Evolutionary conservation across 495 filamentous ascomycete genomes (phyloP).

Genomic region (Lepraria neglecta): DNA sequence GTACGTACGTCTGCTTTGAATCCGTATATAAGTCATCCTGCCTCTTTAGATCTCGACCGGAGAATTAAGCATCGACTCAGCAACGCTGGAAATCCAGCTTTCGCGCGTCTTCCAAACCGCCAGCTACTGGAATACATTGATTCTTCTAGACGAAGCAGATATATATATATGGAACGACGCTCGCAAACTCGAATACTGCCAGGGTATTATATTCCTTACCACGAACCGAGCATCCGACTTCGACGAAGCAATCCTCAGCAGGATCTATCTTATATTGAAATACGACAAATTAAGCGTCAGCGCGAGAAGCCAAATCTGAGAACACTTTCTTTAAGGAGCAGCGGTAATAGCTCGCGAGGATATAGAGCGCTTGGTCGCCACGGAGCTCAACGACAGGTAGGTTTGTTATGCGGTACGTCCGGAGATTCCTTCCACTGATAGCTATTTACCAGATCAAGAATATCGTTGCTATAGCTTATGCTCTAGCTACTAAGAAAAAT

Average conservation of each 20-base stretch:
- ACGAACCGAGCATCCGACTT: slow-evolving; percentile 30
- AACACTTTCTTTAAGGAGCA: slow-evolving; percentile 17
- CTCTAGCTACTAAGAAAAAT: too few species aligned
- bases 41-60: slow-evolving; percentile 23
- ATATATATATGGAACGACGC: slow-evolving; percentile 35
- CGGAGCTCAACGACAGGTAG: slow-evolving; percentile 10
- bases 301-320: slow-evolving; percentile 13
- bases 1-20: neutral
- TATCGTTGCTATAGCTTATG: too few species aligned
- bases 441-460: too few species aligned
- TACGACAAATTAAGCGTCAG: neutral
- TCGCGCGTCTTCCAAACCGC: slow-evolving; percentile 9
- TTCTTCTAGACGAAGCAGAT: slow-evolving; percentile 44
- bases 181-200: slow-evolving; percentile 51
- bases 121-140: slow-evolving; percentile 30
- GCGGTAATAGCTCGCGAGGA: slow-evolving; percentile 7
- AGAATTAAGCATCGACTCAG: slow-evolving; percentile 19
- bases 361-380: slow-evolving; percentile 16
- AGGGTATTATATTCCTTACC: slow-evolving; percentile 35
- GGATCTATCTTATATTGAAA: neutral
- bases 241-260: slow-evolving; percentile 31
- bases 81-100: slow-evolving; percentile 13
- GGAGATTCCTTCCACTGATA: slow-evolving; percentile 12
- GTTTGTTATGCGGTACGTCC: slow-evolving; percentile 15
- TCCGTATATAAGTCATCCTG: slow-evolving; percentile 10